Conservation (phyloP, 768 basidiomycete genomes). For the Lactifluus hygrophoroides region DNA sequence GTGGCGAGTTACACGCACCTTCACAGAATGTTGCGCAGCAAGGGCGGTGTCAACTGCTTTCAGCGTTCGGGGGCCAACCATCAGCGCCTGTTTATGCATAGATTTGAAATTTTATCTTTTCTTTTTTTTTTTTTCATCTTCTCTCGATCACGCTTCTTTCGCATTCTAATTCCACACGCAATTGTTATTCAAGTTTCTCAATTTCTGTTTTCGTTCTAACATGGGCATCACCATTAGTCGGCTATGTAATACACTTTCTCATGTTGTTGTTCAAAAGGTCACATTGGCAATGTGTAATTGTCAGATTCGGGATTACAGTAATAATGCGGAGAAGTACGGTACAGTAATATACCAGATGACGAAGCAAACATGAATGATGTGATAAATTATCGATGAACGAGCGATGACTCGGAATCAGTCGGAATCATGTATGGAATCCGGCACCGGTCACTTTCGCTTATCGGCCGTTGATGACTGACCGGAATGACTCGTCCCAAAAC, state of each 20-base stretch:
- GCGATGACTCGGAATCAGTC: background rate
- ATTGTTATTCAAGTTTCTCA: background rate
- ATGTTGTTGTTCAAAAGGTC: background rate
- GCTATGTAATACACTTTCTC: background rate
- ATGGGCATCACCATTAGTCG: background rate
- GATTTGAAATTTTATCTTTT: background rate
- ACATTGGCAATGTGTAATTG: background rate
- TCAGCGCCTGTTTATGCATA: conserved; percentile 15
- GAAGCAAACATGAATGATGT: background rate
- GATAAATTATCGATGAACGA: background rate
- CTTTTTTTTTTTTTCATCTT: background rate
- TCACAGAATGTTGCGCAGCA: conserved; percentile 7
- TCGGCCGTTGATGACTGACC: no score
- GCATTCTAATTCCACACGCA: background rate
- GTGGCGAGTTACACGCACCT: background rate
- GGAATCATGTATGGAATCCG: no score
- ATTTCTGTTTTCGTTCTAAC: background rate
- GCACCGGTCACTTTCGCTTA: no score
- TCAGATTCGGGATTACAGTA: background rate
- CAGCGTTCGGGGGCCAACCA: conserved; percentile 15
- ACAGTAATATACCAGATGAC: background rate
- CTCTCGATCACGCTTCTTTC: background rate
- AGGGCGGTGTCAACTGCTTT: conserved; percentile 8
- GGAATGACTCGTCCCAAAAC: no score
- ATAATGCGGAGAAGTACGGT: background rate